phyloP scores from a whole-genome alignment of 2,329 filamentous ascomycete genomes.

The Colletotrichum phormii region DNA sequence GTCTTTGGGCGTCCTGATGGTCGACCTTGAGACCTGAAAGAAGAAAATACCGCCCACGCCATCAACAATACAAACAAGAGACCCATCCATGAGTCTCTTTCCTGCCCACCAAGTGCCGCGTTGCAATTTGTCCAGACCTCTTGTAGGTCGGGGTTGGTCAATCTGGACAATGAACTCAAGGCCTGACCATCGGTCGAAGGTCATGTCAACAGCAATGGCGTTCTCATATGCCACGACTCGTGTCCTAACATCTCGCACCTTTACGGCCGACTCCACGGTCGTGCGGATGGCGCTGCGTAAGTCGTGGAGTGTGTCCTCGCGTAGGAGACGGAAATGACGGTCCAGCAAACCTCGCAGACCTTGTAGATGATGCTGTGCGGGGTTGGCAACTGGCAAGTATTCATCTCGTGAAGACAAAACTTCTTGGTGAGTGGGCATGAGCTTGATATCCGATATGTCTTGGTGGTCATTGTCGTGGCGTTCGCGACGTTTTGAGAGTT shows the following conservation, averaged over 20 bases:
- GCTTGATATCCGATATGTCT: constrained; percentile 58
- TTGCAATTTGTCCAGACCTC: constrained; percentile 39
- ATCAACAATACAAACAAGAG: constrained; percentile 62
- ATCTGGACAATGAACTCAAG: constrained; percentile 59
- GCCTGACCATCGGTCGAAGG: constrained; percentile 52
- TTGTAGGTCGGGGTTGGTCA: constrained; percentile 52
- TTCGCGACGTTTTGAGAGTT: constrained; percentile 44
- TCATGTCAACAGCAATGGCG: constrained; percentile 42
- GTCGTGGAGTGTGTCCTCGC: constrained; percentile 66
- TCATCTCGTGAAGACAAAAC: constrained; percentile 55
- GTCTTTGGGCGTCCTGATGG: constrained; percentile 37
- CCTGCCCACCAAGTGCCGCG: constrained; percentile 63
- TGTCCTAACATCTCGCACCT: constrained; percentile 45
- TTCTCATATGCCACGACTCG: constrained; percentile 13
- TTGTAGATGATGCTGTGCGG: constrained; percentile 46
- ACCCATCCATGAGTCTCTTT: constrained; percentile 61
- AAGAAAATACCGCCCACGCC: constrained; percentile 53
- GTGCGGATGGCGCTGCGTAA: constrained; percentile 57
- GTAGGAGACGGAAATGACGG: constrained; percentile 65
- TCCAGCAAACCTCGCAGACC: constrained; percentile 63
- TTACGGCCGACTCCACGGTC: constrained; percentile 39
- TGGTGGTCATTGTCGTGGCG: constrained; percentile 64
- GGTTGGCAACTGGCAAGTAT: constrained; percentile 56
- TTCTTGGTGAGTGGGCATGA: constrained; percentile 62
- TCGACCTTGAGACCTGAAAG: constrained; percentile 51